A percentile compares a stretch with the other conserved stretches of the same genome.
phyloP scores from a whole-genome alignment of 208 protist genomes.

The Trypanosoma vivax region DNA sequence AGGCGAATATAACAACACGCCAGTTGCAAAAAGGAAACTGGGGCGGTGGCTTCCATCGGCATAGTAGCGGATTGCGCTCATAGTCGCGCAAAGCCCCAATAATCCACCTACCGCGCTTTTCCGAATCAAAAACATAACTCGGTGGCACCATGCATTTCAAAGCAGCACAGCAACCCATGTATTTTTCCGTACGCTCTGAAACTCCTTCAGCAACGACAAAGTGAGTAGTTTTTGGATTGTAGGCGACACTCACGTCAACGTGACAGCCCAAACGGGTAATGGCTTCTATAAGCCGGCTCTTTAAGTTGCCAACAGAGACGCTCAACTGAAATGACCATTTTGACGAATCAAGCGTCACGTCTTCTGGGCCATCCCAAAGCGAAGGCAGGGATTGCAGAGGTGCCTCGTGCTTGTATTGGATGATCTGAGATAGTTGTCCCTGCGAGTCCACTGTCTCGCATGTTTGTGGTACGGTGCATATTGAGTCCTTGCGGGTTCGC shows the following conservation, averaged over 20 bases:
- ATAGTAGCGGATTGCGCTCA: slow-evolving; percentile 53
- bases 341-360: neutral
- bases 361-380: neutral
- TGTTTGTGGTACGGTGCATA: neutral
- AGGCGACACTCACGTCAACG: slow-evolving; percentile 37
- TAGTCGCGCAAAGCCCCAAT: slow-evolving; percentile 36
- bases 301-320: slow-evolving; percentile 37
- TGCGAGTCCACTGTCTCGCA: neutral
- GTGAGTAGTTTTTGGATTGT: slow-evolving; percentile 36
- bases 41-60: neutral
- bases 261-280: slow-evolving; percentile 36
- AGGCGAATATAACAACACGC: slow-evolving; percentile 54
- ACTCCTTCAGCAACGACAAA: slow-evolving; percentile 56
- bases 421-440: slow-evolving; percentile 15
- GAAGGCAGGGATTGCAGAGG: neutral
- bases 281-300: slow-evolving; percentile 27
- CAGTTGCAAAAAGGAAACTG: slow-evolving; percentile 34
- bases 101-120: slow-evolving; percentile 52
- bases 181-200: slow-evolving; percentile 76
- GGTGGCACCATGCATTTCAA: slow-evolving; percentile 55
- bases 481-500: neutral
- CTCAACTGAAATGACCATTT: slow-evolving; percentile 63
- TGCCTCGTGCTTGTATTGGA: slow-evolving; percentile 12
- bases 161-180: slow-evolving; percentile 60
- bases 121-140: slow-evolving; percentile 56